Evolutionary conservation across 2,329 filamentous ascomycete species (phyloP).

Genomic region (Pseudogymnoascus sp.): DNA sequence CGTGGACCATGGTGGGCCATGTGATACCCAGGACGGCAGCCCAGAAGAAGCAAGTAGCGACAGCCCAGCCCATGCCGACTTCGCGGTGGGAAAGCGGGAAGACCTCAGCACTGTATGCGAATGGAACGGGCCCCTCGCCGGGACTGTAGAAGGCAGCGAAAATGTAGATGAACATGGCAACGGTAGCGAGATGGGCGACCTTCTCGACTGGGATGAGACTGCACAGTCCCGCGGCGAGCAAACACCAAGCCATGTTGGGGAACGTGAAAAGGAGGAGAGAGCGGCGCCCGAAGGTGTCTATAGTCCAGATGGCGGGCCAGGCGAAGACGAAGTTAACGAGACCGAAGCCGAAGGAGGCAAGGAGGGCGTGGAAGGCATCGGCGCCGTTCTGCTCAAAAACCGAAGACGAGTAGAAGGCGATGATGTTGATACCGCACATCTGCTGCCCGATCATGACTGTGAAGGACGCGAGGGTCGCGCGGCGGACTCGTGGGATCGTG

Average conservation of each 20-base stretch:
- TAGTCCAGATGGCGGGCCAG: slow-evolving; percentile 56
- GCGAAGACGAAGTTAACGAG: slow-evolving; percentile 55
- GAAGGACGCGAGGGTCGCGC: slow-evolving; percentile 65
- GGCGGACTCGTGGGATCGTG: slow-evolving; percentile 56
- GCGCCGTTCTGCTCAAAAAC: slow-evolving; percentile 49
- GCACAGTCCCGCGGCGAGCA: slow-evolving; percentile 49
- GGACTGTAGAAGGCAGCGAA: slow-evolving; percentile 56
- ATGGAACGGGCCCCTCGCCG: slow-evolving; percentile 60
- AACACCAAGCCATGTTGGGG: slow-evolving; percentile 55
- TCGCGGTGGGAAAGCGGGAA: slow-evolving; percentile 64
- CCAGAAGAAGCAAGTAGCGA: slow-evolving; percentile 55
- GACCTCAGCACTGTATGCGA: slow-evolving; percentile 60
- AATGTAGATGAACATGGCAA: slow-evolving; percentile 51
- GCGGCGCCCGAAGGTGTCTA: slow-evolving; percentile 55
- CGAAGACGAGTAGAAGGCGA: slow-evolving; percentile 63
- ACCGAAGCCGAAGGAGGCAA: slow-evolving; percentile 55
- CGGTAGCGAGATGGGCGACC: slow-evolving; percentile 38
- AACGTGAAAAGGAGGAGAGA: slow-evolving; percentile 54
- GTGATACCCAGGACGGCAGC: slow-evolving; percentile 50
- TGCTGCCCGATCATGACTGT: slow-evolving; percentile 55
- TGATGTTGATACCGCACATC: slow-evolving; percentile 40
- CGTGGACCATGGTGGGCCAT: slow-evolving; percentile 33
- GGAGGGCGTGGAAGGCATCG: slow-evolving; percentile 42
- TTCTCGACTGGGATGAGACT: slow-evolving; percentile 36
- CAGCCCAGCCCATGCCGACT: slow-evolving; percentile 61